Evolutionary conservation across 2,329 filamentous ascomycete species (phyloP), one percentile per base, ranked within the genome.

Genomic region (Aspergillus cejpii): DNA sequence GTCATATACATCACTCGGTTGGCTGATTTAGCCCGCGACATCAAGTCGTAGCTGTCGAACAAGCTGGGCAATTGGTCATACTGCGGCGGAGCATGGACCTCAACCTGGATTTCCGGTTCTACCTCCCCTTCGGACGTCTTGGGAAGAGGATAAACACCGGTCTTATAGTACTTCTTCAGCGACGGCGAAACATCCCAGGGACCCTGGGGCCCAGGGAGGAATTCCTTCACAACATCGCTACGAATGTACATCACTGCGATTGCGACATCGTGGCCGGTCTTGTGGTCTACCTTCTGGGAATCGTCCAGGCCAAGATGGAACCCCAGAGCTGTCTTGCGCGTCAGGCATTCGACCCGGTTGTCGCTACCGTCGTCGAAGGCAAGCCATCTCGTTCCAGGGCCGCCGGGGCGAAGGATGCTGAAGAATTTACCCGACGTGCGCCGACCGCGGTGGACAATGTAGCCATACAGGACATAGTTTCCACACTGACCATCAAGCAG

Each of bases 351-450:
- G 24, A 83, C 77, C 40, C 72, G 71, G 45, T 77, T 77, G 24
- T 75, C 74, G 23, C 74, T 72, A 43, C 71, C 72, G 50, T 78
- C 75, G 24, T 77, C 73, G 51, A 81, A 82, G 26, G 71, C 73
- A 43, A 82, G 75, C 80, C 80, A 83, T 37, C 71, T 74, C 6
- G 72, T 70, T 7, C 70, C 73, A 5, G 74, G 73, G 2, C 79
- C 78, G 36, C 71, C 70, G 1, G 80, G 80, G 23, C 79, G 72
- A 38, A 83, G 61, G 26, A 81, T 74, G n/a, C 76, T 74, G 52
- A 79, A 77, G 63, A 80, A 83, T 28, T 75, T 71, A 38, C 74
- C 74, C 4, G 78, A 81, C 15, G 75, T 75, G 12, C 81, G 72
- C 34, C 73, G 72, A 20, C 78, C 79, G 48, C 74, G 74, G 55